Conservation (phyloP, 805 yeast species). For the Pichia nakasei region DNA sequence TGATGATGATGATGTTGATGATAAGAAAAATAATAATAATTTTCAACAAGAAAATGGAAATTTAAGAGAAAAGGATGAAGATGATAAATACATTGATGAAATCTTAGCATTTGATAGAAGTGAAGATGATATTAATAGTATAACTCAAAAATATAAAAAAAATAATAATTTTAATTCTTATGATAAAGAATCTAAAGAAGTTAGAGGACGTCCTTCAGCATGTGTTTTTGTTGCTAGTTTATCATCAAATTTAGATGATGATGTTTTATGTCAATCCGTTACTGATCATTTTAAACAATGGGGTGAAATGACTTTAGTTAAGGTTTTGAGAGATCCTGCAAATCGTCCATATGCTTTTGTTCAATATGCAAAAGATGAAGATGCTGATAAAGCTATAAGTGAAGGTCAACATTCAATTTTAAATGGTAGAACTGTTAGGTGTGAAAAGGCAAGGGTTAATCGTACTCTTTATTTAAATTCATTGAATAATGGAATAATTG, state of each 20-base stretch:
- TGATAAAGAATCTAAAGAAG: slow-evolving; percentile 16
- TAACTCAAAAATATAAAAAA: slow-evolving; percentile 1
- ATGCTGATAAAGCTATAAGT: slow-evolving; percentile 57
- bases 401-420: slow-evolving; percentile 61
- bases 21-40: not conserved
- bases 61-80: slow-evolving; percentile 1
- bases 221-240: slow-evolving; percentile 89
- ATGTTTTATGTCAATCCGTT: slow-evolving; percentile 61
- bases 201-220: slow-evolving; percentile 64
- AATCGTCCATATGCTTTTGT: slow-evolving; percentile 91
- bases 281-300: slow-evolving; percentile 58
- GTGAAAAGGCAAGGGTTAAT: slow-evolving; percentile 88
- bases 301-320: slow-evolving; percentile 66
- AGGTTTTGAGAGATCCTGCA: slow-evolving; percentile 72
- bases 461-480: slow-evolving; percentile 63
- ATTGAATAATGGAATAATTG: slow-evolving; percentile 19
- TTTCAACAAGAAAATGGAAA: not conserved
- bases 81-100: not conserved
- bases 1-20: not conserved
- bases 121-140: not conserved
- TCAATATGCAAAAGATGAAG: slow-evolving; percentile 65
- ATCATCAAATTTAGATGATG: slow-evolving; percentile 57
- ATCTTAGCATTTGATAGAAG: not conserved
- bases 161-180: slow-evolving; percentile 4
- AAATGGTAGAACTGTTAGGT: slow-evolving; percentile 70